Evolutionary conservation across 2,329 filamentous ascomycete genomes (phyloP), one percentile per base, ranked within the genome.

Genomic region (Fusarium oxysporum): DNA sequence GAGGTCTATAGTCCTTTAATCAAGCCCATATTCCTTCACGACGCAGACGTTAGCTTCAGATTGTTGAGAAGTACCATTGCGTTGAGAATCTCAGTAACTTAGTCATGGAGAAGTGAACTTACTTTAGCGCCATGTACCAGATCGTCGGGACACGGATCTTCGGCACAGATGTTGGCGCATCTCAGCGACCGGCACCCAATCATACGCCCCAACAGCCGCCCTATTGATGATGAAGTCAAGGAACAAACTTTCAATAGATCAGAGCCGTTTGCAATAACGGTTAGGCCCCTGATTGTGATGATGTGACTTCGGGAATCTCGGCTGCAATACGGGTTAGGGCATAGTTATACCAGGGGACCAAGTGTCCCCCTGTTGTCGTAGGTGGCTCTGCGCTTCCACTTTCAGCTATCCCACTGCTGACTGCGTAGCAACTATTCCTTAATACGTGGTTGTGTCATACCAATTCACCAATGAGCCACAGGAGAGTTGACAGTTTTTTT

Each of bases 141-240:
- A 50, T 50, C 30, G 30, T 9, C 47, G n/a, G 30, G 30, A 6
- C 30, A 5, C 47, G 30, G 47, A 50, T 50, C 30, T 35, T 50
- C 30, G 47, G 47, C n/a, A 50, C n/a, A 25, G 30, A 50, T 50
- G 8, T 33, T 50, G 35, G n/a, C n/a, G 47, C 16, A 7, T 9
- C 30, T 35, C n/a, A 33, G 5, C 11, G 23, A 5, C 11, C n/a
- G 4, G 4, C 8, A 8, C 16, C n/a, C 30, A 51, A 25, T 51
- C n/a, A 51, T 19, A 19, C 9, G 1, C n/a, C 0, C 11, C 32
- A 35, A 3, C 5, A 23, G 25, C 3, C 7, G 3, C 10, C 13
- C 2, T 3, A 19, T 23, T 10, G 11, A 19, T 6, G 8, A 9
- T 8, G 0, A 19, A 25, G 16, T 3, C n/a, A 14, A 51, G 47